These are phyloP conservation scores for Gamsiella multidivaricata DNA, from an alignment of 192 early-diverging fungal genomes.

Conservation along the genomic window DNA sequence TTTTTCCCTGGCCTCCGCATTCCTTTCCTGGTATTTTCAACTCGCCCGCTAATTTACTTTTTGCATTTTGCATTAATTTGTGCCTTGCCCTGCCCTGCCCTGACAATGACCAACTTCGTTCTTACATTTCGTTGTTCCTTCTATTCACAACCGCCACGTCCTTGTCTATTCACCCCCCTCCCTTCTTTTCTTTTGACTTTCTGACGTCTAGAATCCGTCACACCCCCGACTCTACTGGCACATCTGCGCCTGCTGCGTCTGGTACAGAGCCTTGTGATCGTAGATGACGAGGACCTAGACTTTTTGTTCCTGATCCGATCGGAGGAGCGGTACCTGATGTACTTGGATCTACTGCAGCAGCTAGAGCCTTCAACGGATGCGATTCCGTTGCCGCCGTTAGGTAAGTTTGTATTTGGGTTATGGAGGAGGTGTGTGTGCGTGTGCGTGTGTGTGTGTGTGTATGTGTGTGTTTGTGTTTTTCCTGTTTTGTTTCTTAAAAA, in stretches of 20 bases:
- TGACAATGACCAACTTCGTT: not conserved
- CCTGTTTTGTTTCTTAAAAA: too few relatives aligned
- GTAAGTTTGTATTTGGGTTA: conserved; percentile 26
- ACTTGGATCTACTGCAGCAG: conserved; percentile 59
- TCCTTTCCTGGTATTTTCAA: too few relatives aligned
- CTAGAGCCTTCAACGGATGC: conserved; percentile 44
- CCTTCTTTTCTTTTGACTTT: not conserved
- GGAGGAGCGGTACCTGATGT: conserved; percentile 66
- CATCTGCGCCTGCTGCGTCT: conserved; percentile 40
- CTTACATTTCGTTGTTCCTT: not conserved
- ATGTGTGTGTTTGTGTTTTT: not conserved
- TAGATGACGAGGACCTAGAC: conserved; percentile 55
- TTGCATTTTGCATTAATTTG: too few relatives aligned
- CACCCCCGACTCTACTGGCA: conserved; percentile 40
- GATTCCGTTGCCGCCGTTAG: conserved; percentile 56
- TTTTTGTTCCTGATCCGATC: conserved; percentile 62
- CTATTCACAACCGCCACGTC: not conserved
- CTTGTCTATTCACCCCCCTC: too few relatives aligned
- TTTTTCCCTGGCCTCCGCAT: too few relatives aligned
- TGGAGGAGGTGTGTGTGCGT: too few relatives aligned
- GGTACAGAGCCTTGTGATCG: conserved; percentile 41
- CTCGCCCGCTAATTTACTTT: too few relatives aligned
- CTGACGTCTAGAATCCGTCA: conserved; percentile 33
- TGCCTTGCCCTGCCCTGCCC: too few relatives aligned
- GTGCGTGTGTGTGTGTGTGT: too few relatives aligned